Base-by-base conservation (phyloP, 176 grass and related monocot genomes). In the Otatea glauca region DNA sequence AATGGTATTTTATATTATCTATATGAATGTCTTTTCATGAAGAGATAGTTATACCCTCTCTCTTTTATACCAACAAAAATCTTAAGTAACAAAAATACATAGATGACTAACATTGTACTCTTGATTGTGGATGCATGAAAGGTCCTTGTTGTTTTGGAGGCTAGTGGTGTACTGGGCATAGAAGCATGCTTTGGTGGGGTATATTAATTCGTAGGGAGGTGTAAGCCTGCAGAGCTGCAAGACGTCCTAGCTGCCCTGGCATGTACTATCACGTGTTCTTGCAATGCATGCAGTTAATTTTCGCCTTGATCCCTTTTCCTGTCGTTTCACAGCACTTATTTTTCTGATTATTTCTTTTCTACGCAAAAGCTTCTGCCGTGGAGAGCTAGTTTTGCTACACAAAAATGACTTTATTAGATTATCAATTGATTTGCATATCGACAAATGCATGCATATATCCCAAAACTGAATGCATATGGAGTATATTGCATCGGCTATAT, bases 141-240 rank as follows among this genome's bases (percentile, higher is more conserved):
- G 62, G 79, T 54, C 65, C 53, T 75, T 47, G 44, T n/a, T 71
- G 51, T 86, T 89, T 81, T 64, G 76, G 81, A 63, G 70, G 80
- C 71, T 82, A 86, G 83, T 34, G 32, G 9, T 34, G 58, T 72
- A 70, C 55, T 56, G 17, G 39, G 5, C 48, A 60, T 48, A 67
- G 56, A 77, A 83, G 65, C 72, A 73, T 75, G 78, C 82, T 48
- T 81, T 74, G 75, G 61, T 84, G 76, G 82, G 72, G 17, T 39
- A 70, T 16, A 51, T 24, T 29, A 70, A 51, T 53, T 85, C 20
- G 62, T 76, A 85, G 82, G 76, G 77, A 42, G 41, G 70, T 81
- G 62, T 81, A 32, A n/a, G 21, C 21, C 21, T n/a, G 29, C 29
- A 29, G 16, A 7, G 7, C 20, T 23, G 72, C 23, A 68, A 9